phyloP scores from a whole-genome alignment of 306 rosid genomes.

The Hippophae tibetana region DNA sequence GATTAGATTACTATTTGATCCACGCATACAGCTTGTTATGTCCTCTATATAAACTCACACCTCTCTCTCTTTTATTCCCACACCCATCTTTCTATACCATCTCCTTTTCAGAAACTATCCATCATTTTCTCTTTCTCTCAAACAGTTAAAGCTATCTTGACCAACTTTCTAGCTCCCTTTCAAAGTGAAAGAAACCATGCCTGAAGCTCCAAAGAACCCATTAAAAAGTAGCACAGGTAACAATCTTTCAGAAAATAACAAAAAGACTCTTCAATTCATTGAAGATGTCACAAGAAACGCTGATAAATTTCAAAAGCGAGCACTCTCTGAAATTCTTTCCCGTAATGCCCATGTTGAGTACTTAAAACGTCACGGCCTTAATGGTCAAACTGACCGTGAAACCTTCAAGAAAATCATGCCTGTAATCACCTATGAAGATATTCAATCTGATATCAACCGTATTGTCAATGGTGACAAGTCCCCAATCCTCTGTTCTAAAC shows the following conservation, averaged over 20 bases:
- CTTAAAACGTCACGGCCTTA: slow-evolving; percentile 52
- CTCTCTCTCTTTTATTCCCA: slow-evolving; percentile 37
- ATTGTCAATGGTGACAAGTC: slow-evolving; percentile 87
- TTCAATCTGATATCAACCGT: slow-evolving; percentile 56
- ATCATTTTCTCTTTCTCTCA: neutral
- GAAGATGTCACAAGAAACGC: slow-evolving; percentile 59
- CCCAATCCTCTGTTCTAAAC: slow-evolving; percentile 59
- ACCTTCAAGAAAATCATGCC: slow-evolving; percentile 69
- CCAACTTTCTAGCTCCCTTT: neutral
- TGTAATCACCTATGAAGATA: slow-evolving; percentile 57
- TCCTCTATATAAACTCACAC: slow-evolving; percentile 47
- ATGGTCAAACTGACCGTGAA: slow-evolving; percentile 44
- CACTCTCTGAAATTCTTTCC: slow-evolving; percentile 52
- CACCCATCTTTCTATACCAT: slow-evolving; percentile 4
- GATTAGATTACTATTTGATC: slow-evolving; percentile 7
- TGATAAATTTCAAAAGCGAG: slow-evolving; percentile 41
- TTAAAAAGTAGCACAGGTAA: slow-evolving; percentile 6
- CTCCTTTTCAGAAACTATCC: neutral
- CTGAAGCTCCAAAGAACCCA: slow-evolving; percentile 54
- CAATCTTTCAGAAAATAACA: slow-evolving; percentile 34
- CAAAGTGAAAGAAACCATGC: slow-evolving; percentile 46
- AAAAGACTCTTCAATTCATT: slow-evolving; percentile 49
- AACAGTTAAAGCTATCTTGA: too few relatives aligned
- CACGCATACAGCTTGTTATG: slow-evolving; percentile 35
- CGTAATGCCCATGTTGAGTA: slow-evolving; percentile 73